Evolutionary conservation across 208 protist species (phyloP).

Genomic region (Wallacemonas rigidus): DNA sequence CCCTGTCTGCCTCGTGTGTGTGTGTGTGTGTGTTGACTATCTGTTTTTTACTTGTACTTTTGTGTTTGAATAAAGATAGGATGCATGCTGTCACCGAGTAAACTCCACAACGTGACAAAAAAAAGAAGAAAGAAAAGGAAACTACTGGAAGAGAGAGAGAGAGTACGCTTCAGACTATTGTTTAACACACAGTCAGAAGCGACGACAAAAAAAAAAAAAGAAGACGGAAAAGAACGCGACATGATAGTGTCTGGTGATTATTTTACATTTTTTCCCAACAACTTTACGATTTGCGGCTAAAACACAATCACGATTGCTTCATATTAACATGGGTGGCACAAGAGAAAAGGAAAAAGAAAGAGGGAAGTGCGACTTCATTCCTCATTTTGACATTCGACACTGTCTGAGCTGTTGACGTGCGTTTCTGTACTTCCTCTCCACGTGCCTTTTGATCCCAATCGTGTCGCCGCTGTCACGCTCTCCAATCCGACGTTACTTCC

Average conservation of each 20-base stretch:
- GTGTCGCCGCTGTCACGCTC: no score
- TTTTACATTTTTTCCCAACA: background rate
- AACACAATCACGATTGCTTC: no score
- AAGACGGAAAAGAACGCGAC: background rate
- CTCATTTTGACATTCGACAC: no score
- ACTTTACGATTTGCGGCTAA: background rate
- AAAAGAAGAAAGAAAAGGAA: conserved; percentile 12
- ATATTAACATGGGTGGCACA: no score
- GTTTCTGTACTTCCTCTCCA: background rate
- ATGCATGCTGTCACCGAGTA: background rate
- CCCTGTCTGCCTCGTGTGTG: no score
- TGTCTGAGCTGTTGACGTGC: background rate
- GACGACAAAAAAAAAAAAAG: conserved; percentile 15
- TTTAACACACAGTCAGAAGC: background rate
- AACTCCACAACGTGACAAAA: background rate
- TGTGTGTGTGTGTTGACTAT: no score
- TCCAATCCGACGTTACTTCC: conserved; percentile 33
- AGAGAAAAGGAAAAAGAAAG: background rate
- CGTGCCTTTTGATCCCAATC: background rate
- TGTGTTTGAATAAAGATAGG: background rate
- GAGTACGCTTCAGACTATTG: background rate
- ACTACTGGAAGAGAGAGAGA: background rate
- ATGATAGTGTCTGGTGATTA: background rate
- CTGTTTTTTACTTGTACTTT: no score
- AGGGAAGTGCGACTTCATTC: no score